Conservation (phyloP, 2,329 filamentous ascomycete species). For the Ambrosiella xylebori region DNA sequence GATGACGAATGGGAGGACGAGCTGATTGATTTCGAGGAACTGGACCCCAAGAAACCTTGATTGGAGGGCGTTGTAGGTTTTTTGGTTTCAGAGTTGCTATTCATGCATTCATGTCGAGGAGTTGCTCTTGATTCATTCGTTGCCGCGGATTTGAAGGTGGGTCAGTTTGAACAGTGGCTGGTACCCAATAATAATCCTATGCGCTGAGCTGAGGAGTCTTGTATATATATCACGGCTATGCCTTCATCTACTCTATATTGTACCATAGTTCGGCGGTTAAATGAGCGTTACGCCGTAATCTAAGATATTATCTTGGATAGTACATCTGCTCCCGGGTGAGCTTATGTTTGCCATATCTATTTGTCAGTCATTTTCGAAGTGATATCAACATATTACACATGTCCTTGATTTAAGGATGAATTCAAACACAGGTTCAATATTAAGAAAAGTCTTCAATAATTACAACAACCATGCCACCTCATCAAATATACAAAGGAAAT, state of each 20-base stretch:
- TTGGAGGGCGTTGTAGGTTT: neutral
- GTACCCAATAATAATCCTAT: neutral
- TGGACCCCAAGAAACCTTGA: neutral
- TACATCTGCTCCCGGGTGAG: neutral
- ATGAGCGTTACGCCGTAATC: neutral
- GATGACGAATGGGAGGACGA: constrained; percentile 44
- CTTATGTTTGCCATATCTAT: neutral
- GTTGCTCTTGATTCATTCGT: neutral
- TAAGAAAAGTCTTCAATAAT: neutral
- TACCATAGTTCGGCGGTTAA: constrained; percentile 3
- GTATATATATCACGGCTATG: neutral
- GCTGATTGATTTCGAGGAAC: constrained; percentile 21
- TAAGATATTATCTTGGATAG: neutral
- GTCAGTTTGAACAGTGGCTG: neutral
- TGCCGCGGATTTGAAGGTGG: neutral
- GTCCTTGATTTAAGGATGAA: neutral
- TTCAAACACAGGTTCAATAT: neutral
- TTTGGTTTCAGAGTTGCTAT: neutral
- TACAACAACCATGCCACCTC: too few species aligned
- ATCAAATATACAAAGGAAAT: too few species aligned
- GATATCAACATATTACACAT: neutral
- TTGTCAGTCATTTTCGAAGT: neutral
- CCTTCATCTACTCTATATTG: neutral
- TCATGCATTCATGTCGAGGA: neutral
- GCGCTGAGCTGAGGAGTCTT: neutral